Conservation (phyloP, 192 early-diverging fungal genomes). For the Entomortierella beljakovae region DNA sequence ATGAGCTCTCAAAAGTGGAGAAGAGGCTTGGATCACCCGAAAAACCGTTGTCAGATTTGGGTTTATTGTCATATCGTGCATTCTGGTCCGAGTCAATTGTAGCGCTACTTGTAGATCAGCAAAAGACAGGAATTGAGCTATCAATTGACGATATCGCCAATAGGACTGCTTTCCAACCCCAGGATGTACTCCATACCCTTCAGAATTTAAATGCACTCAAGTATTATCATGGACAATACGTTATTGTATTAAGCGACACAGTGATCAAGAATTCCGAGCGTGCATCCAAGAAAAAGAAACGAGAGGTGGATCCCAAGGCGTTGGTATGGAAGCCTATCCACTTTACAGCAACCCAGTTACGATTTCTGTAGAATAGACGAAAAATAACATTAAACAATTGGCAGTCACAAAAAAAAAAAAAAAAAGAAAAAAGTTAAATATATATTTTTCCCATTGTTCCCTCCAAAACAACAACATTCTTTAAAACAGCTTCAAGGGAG, state of each 20-base stretch:
- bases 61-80: constrained; percentile 92
- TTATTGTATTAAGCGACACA: constrained; percentile 89
- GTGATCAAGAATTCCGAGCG: constrained; percentile 86
- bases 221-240: constrained; percentile 91
- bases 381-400: background rate
- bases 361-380: constrained; percentile 66
- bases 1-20: constrained; percentile 95
- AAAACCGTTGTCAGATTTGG: constrained; percentile 98
- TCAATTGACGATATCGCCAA: constrained; percentile 91
- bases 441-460: background rate
- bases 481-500: no score
- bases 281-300: constrained; percentile 79
- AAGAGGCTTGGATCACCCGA: constrained; percentile 96
- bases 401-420: constrained; percentile 11
- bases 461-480: background rate
- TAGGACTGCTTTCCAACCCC: constrained; percentile 85
- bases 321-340: constrained; percentile 86
- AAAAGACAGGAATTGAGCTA: constrained; percentile 75
- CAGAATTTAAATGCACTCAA: constrained; percentile 90
- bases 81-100: constrained; percentile 96
- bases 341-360: constrained; percentile 80
- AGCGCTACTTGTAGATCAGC: constrained; percentile 74
- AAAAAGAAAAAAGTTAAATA: background rate
- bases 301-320: constrained; percentile 83
- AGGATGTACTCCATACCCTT: constrained; percentile 93